Percentiles rank a stretch among this genome's conserved stretches.
These are phyloP conservation scores for Wickerhamomyces silvicola DNA, from an alignment of 805 yeast species.

Conservation along the genomic window DNA sequence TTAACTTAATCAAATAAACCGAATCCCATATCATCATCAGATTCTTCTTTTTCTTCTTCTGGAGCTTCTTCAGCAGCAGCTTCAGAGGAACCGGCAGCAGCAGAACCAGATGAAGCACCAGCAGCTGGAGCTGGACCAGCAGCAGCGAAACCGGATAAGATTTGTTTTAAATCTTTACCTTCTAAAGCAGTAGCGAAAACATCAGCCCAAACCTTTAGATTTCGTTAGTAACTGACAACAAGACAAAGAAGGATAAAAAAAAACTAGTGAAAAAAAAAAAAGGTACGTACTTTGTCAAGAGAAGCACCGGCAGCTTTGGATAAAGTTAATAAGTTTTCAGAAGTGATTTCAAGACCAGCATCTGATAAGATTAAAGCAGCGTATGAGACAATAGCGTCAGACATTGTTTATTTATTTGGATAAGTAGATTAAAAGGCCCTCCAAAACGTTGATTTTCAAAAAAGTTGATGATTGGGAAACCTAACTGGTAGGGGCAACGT, in stretches of 20 bases:
- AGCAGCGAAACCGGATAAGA: constrained; percentile 51
- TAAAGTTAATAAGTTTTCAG: constrained; percentile 71
- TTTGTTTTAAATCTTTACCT: constrained; percentile 67
- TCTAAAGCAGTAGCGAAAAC: constrained; percentile 78
- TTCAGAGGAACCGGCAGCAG: constrained; percentile 45
- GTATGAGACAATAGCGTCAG: constrained; percentile 93
- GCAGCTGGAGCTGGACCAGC: constrained; percentile 46
- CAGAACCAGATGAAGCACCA: constrained; percentile 41
- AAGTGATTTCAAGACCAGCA: constrained; percentile 88
- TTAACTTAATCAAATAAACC: constrained; percentile 73
- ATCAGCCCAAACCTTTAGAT: constrained; percentile 63
- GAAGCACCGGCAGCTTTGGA: constrained; percentile 73
- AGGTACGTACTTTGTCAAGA: constrained; percentile 44
- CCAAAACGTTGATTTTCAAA: no score
- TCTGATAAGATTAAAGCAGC: constrained; percentile 98
- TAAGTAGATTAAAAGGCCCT: no score
- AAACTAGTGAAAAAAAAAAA: background rate
- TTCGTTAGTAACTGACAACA: constrained; percentile 13
- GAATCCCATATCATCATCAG: constrained; percentile 85
- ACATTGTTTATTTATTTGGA: no score
- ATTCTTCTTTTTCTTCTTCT: constrained; percentile 58
- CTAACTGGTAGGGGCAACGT: no score
- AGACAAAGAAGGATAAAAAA: background rate
- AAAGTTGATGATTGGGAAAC: no score
- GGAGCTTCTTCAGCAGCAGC: constrained; percentile 54